These are phyloP conservation scores for Aspergillus arachidicola DNA, from an alignment of 2,329 filamentous ascomycete species.

Conservation along the genomic window DNA sequence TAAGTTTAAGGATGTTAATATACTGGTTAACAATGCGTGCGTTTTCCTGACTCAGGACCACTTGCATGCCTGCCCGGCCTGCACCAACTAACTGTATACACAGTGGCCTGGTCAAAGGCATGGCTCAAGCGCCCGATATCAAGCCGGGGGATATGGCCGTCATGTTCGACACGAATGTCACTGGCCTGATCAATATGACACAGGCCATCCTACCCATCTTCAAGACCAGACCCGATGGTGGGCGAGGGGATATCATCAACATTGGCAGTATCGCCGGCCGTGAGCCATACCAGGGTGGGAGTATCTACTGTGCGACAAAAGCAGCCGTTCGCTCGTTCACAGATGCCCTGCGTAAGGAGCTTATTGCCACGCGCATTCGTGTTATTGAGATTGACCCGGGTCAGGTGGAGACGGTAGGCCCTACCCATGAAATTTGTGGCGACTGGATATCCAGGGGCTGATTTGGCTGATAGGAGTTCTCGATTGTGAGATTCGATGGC, in stretches of 20 bases:
- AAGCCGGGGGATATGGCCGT: neutral
- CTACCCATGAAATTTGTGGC: too few relatives aligned
- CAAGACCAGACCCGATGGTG: neutral
- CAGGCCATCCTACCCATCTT: neutral
- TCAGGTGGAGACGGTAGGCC: neutral
- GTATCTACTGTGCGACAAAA: conserved; percentile 13
- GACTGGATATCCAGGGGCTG: too few relatives aligned
- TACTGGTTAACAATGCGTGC: too few relatives aligned
- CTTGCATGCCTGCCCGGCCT: too few relatives aligned
- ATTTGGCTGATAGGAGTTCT: too few relatives aligned
- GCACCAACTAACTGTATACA: too few relatives aligned
- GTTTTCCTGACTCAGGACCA: too few relatives aligned
- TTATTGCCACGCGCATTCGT: conserved; percentile 4
- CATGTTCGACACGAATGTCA: neutral
- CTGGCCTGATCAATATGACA: neutral
- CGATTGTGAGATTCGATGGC: too few relatives aligned
- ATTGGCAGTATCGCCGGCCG: conserved; percentile 13
- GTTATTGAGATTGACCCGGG: conserved; percentile 7
- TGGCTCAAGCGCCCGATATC: neutral
- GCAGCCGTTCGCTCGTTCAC: conserved; percentile 7
- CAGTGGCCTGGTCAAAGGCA: too few relatives aligned
- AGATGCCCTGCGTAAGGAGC: conserved; percentile 5
- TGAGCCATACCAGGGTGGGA: conserved; percentile 7
- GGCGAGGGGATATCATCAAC: conserved; percentile 11
- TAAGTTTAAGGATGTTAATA: too few relatives aligned